Evolutionary conservation across 768 basidiomycete species (phyloP).

Genomic region (Suillus paluster): DNA sequence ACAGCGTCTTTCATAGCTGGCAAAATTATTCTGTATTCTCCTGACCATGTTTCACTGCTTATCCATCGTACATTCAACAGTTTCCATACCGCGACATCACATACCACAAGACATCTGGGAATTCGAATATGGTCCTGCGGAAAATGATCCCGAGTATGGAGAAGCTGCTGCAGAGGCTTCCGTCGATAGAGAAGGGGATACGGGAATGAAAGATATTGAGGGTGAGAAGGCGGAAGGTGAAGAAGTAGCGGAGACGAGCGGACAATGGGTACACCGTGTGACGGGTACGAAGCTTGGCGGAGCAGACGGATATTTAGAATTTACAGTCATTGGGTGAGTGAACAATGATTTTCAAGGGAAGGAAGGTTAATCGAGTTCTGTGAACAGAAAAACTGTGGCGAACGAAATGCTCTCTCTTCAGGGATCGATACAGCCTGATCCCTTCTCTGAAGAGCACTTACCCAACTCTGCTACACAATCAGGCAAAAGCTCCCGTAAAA

Average conservation of each 20-base stretch:
- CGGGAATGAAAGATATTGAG: constrained; percentile 17
- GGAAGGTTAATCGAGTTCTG: constrained; percentile 12
- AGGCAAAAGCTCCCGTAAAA: too few species aligned
- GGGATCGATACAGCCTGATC: constrained; percentile 69
- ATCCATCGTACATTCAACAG: constrained; percentile 93
- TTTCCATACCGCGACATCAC: constrained; percentile 91
- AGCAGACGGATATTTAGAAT: constrained; percentile 66
- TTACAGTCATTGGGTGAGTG: constrained; percentile 87
- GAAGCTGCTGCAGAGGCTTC: constrained; percentile 21
- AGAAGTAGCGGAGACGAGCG: constrained; percentile 52
- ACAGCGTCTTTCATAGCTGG: constrained; percentile 55
- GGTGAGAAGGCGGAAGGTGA: constrained; percentile 18
- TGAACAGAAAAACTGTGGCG: constrained; percentile 78
- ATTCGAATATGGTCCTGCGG: constrained; percentile 85
- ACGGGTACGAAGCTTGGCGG: constrained; percentile 77
- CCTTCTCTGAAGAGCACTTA: too few species aligned
- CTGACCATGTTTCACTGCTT: constrained; percentile 90
- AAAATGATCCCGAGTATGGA: constrained; percentile 78
- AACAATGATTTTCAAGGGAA: constrained; percentile 10
- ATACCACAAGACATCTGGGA: constrained; percentile 81
- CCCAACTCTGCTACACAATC: too few species aligned
- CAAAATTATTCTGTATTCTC: constrained; percentile 87
- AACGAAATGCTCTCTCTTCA: constrained; percentile 93
- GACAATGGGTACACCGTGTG: constrained; percentile 78
- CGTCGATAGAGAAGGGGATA: constrained; percentile 8